Conservation (phyloP, 805 yeast genomes). For the Ogataea salicorniae region DNA sequence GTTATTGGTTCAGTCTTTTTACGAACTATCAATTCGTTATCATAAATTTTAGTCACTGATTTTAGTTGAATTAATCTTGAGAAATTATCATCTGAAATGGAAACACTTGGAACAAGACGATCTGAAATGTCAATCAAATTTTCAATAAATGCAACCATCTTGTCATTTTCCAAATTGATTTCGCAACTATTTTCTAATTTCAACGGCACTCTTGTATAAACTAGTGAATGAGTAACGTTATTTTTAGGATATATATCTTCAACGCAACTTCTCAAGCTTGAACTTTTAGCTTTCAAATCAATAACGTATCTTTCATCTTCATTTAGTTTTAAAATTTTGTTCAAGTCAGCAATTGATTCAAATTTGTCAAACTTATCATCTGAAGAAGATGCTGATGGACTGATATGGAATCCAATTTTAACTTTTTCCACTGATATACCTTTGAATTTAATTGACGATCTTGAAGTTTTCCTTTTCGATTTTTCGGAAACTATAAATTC, state of each 20-base stretch:
- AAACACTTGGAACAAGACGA: constrained; percentile 8
- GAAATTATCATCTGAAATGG: constrained; percentile 15
- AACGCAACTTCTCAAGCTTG: constrained; percentile 16
- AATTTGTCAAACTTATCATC: constrained; percentile 4
- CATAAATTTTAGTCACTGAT: constrained; percentile 23
- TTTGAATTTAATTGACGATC: constrained; percentile 2
- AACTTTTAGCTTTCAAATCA: constrained; percentile 15
- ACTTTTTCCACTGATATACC: constrained; percentile 11
- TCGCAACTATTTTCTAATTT: constrained; percentile 8
- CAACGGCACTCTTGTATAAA: constrained; percentile 25
- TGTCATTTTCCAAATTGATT: constrained; percentile 23
- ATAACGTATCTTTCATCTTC: constrained; percentile 24
- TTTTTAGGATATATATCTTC: constrained; percentile 19
- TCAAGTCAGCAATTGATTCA: constrained; percentile 18
- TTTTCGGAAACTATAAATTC: constrained; percentile 1
- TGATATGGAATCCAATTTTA: constrained; percentile 13
- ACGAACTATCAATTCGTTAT: constrained; percentile 15
- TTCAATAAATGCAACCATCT: constrained; percentile 26
- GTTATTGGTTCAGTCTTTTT: constrained; percentile 28
- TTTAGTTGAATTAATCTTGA: constrained; percentile 27
- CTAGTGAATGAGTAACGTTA: constrained; percentile 20
- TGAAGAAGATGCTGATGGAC: background rate
- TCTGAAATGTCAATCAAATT: constrained; percentile 19
- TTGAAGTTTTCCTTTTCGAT: constrained; percentile 1
- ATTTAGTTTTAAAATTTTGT: constrained; percentile 15